Evolutionary conservation across 208 protist genomes (phyloP).

Genomic region (Crithidia bombi): DNA sequence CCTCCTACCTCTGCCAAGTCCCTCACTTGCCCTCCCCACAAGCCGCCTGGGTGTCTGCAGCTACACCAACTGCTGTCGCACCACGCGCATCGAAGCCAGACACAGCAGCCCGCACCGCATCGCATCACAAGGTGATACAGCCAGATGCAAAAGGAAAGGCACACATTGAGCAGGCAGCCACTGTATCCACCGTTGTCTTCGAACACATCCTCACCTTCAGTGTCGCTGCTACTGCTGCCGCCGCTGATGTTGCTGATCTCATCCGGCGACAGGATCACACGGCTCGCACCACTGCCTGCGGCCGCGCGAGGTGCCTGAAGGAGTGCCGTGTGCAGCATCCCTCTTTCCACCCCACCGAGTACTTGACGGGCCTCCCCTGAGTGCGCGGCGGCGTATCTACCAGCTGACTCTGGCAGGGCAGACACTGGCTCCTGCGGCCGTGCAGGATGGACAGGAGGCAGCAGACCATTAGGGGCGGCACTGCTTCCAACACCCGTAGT

Average conservation of each 20-base stretch:
- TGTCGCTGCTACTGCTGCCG: not conserved
- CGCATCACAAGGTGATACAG: not conserved
- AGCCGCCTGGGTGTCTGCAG: no score
- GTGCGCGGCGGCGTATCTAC: no score
- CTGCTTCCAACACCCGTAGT: not conserved
- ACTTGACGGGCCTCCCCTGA: no score
- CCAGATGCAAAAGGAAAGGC: not conserved
- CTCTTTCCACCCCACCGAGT: no score
- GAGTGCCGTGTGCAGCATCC: no score
- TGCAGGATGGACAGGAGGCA: no score
- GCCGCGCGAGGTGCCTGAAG: no score
- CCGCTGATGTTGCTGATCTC: not conserved
- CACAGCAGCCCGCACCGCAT: not conserved
- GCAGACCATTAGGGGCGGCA: not conserved
- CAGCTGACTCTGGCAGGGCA: no score
- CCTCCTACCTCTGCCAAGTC: not conserved
- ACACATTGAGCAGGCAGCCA: not conserved
- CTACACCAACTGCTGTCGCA: not conserved
- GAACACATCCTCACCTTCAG: slow-evolving; percentile 10
- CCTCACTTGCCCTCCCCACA: not conserved
- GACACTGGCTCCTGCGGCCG: no score
- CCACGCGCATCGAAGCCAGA: not conserved
- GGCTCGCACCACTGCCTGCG: no score
- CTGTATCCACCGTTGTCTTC: slow-evolving; percentile 8
- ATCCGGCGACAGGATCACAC: not conserved